Evolutionary conservation across 1,284 basidiomycete species (phyloP), one percentile per base, ranked within the genome.

Genomic region (Boletus sp.): DNA sequence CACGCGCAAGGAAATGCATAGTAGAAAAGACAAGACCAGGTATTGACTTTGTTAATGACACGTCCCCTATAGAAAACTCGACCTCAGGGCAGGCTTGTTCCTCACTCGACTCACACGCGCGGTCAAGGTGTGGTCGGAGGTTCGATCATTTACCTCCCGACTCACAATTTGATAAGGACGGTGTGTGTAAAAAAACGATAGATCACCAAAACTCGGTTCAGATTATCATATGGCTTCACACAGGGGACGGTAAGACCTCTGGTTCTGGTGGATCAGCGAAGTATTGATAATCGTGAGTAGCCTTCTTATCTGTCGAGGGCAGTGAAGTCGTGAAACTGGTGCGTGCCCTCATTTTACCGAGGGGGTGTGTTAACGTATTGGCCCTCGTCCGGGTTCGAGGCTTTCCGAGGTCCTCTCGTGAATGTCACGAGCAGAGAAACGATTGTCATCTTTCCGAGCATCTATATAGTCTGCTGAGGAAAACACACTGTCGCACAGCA

Each of bases 181-280:
- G n/a, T n/a, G n/a, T n/a, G n/a, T n/a, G n/a, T n/a, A n/a, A n/a
- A n/a, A n/a, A n/a, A n/a, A n/a, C n/a, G n/a, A n/a, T n/a, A n/a
- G n/a, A n/a, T n/a, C n/a, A n/a, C n/a, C n/a, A n/a, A n/a, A n/a
- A n/a, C n/a, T n/a, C 69, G 30, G 78, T 90, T 7, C 82, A 86
- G 58, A 79, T 84, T 1, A 75, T 89, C 29, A 74, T 78, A 36
- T 90, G 88, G 87, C 77, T 83, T 61, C 82, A 87, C 19, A 73
- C 70, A 42, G 80, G 82, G 36, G 73, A 83, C 67, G 77, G 85
- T 85, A 57, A 55, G 46, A 47, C 33, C 5, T 40, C 47, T 19
- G 33, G 20, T 37, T 45, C 13, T 33, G 48, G 49, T 53, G 23
- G 50, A 55, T 51, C 29, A 35, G 22, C 49, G 40, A 12, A 14